Base-by-base conservation (phyloP, 1,284 basidiomycete species). In the Ceratobasidium sp. region DNA sequence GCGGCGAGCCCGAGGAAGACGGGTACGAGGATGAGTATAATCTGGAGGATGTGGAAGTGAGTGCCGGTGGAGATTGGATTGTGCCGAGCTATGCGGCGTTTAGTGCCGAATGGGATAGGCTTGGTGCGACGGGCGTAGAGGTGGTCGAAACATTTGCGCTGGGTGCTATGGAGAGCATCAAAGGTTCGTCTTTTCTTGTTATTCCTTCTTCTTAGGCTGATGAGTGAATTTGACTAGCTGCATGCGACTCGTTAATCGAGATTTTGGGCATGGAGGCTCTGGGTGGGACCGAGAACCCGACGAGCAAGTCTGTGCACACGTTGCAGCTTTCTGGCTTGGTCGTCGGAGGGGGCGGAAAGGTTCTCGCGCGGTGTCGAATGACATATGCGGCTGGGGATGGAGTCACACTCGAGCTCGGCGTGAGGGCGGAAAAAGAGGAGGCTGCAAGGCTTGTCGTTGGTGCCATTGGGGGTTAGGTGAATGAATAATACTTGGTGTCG, bases 1-100 rank as follows among this genome's bases (percentile, higher is more conserved):
- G 92, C n/a, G 96, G 96, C 65, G 92, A 96, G 80, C 97, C 97
- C 16, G 97, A 99, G 81, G 94, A 94, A 77, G 96, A 98, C 76
- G 97, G 97, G 6, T 99, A 99, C 82, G 93, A 96, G 79, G 97
- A 99, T 84, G 97, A 99, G 82, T 99, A 99, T 82, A 93, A 96
- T 81, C 85, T 98, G 50, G 97, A 98, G 81, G 97, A 98, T 76
- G 88, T 98, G 71, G 97, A 98, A 79, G 84, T 99, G 59, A 90
- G 91, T 72, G 94, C 93, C 3, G 90, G 91, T 34, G 93, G 95
- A 73, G 93, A 96, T 82, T 99, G 98, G 82, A 93, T 99, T 78
- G 85, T 95, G 59, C 96, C 96, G 18, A 94, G 88, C 76, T 98
- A 98, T 79, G 90, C 89, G 48, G 93, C 93, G 41, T 99, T 99